phyloP scores from a whole-genome alignment of 192 early-diverging fungal species.

The Obelidium mucronatum region DNA sequence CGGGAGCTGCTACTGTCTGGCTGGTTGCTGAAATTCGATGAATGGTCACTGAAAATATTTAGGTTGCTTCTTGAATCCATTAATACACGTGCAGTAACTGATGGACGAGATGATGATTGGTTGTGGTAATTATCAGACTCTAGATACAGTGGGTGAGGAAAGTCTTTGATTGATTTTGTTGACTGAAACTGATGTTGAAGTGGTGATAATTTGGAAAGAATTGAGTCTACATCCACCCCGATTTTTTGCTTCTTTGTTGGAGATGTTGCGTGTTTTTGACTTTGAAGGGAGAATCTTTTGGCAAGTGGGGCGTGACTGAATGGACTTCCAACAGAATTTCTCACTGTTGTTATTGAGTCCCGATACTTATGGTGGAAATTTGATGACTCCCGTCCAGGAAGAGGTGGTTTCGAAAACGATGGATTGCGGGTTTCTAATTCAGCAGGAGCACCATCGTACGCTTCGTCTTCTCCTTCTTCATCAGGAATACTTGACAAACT shows the following conservation, averaged over 20 bases:
- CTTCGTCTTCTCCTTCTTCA: neutral
- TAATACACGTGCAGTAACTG: neutral
- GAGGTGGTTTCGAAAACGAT: neutral
- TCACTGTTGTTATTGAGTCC: conserved; percentile 3
- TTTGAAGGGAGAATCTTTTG: no score
- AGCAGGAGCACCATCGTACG: neutral
- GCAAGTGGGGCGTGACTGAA: no score
- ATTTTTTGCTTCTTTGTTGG: neutral
- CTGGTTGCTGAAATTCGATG: no score
- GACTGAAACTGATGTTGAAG: neutral
- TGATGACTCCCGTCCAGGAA: neutral
- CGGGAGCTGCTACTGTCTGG: neutral
- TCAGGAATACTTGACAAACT: neutral
- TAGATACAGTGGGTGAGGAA: neutral
- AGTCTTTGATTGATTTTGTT: conserved; percentile 4
- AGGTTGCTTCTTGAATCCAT: neutral
- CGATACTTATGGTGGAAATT: neutral
- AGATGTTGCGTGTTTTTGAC: no score
- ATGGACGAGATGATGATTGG: neutral
- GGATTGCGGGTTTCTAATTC: neutral
- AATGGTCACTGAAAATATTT: neutral
- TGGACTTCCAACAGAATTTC: conserved; percentile 4
- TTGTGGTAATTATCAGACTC: neutral
- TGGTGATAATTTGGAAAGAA: neutral
- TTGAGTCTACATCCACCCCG: conserved; percentile 10